Evolutionary conservation across 208 protist species (phyloP).

Genomic region (Crithidia thermophila): DNA sequence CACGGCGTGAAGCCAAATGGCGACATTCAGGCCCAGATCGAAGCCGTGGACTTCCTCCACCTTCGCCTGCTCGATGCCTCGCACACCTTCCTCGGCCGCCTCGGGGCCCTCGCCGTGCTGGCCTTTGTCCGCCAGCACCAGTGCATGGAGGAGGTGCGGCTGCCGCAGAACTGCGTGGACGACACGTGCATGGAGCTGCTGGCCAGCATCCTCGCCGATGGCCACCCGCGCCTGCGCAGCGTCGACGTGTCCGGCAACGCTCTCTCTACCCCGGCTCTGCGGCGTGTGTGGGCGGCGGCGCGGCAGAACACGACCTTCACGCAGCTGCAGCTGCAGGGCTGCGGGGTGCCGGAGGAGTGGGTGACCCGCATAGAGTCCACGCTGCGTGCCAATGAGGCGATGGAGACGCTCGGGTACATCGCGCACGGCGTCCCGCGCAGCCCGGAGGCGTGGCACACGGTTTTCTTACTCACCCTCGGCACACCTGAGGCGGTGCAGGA

Average conservation of each 20-base stretch:
- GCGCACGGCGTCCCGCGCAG: constrained; percentile 45
- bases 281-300: constrained; percentile 71
- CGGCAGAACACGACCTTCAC: constrained; percentile 37
- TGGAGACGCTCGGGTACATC: constrained; percentile 50
- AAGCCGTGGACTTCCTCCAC: constrained; percentile 52
- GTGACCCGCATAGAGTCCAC: constrained; percentile 57
- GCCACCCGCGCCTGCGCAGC: constrained; percentile 49
- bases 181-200: constrained; percentile 65
- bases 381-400: constrained; percentile 52
- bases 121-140: constrained; percentile 66
- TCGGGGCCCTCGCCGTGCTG: constrained; percentile 72
- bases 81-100: constrained; percentile 72
- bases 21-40: constrained; percentile 59
- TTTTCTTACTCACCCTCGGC: constrained; percentile 73
- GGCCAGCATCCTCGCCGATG: constrained; percentile 44
- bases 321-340: constrained; percentile 48
- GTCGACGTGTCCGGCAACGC: constrained; percentile 73
- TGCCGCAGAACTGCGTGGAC: constrained; percentile 73
- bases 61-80: constrained; percentile 67
- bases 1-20: constrained; percentile 70
- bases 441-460: constrained; percentile 55
- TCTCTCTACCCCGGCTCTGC: constrained; percentile 65
- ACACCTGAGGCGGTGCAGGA: constrained; percentile 34
- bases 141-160: constrained; percentile 52
- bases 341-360: constrained; percentile 73